Percentiles rank a stretch among this genome's conserved stretches.
phyloP scores from a whole-genome alignment of 768 basidiomycete species.

The Termitomyces sp. region DNA sequence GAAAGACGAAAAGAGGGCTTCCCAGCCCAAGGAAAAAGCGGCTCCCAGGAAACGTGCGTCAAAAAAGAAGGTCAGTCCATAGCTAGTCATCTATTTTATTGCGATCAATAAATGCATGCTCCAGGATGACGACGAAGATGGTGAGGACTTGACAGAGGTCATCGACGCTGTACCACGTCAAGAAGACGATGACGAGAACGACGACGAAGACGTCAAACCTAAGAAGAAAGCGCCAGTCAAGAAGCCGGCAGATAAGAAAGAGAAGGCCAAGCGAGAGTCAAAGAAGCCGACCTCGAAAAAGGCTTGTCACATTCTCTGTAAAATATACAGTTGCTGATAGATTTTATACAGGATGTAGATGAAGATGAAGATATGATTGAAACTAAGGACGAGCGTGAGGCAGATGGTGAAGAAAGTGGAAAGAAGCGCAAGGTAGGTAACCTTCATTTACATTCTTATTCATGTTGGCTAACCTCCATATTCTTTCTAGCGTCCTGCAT shows the following conservation, averaged over 20 bases:
- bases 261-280: slow-evolving; percentile 33
- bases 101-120: neutral
- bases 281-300: slow-evolving; percentile 16
- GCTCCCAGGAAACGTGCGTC: slow-evolving; percentile 41
- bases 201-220: slow-evolving; percentile 35
- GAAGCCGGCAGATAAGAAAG: slow-evolving; percentile 24
- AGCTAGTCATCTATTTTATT: slow-evolving; percentile 1
- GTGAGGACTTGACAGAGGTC: slow-evolving; percentile 39
- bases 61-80: slow-evolving; percentile 28
- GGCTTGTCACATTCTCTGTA: slow-evolving; percentile 8
- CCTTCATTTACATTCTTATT: neutral
- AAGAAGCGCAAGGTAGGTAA: slow-evolving; percentile 68
- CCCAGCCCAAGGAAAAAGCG: slow-evolving; percentile 35
- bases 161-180: slow-evolving; percentile 29
- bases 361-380: slow-evolving; percentile 39
- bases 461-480: neutral
- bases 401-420: slow-evolving; percentile 36
- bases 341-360: slow-evolving; percentile 20
- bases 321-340: neutral
- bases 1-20: neutral
- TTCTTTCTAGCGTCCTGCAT: slow-evolving; percentile 29
- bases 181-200: slow-evolving; percentile 26
- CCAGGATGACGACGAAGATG: slow-evolving; percentile 31
- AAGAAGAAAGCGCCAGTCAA: slow-evolving; percentile 36
- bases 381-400: slow-evolving; percentile 34